Evolutionary conservation across 345 rosid species (phyloP).

Genomic region (sweet orange (Citrus sinensis)): DVS_A1.0 CM039164.1:28517001-28517500

Average conservation of each 20-base stretch:
- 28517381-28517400: not conserved
- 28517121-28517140: slow-evolving; percentile 74
- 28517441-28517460: not conserved
- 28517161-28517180: slow-evolving; percentile 59
- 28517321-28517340: slow-evolving; percentile 39
- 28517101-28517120: slow-evolving; percentile 72
- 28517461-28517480: not conserved
- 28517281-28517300: slow-evolving; percentile 70
- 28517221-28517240: slow-evolving; percentile 48
- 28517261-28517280: slow-evolving; percentile 66
- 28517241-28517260: slow-evolving; percentile 45
- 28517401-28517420: not conserved
- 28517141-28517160: slow-evolving; percentile 80
- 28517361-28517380: not conserved
- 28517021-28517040: slow-evolving; percentile 15
- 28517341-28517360: slow-evolving; percentile 55
- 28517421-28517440: not conserved
- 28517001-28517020: slow-evolving; percentile 99
- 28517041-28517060: not conserved
- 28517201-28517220: slow-evolving; percentile 72
- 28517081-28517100: slow-evolving; percentile 12
- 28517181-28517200: slow-evolving; percentile 89
- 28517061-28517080: slow-evolving; percentile 1
- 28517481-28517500: not conserved
- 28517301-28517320: slow-evolving; percentile 43